phyloP scores from a whole-genome alignment of 2,329 filamentous ascomycete genomes.

The Colletotrichum sp. region DNA sequence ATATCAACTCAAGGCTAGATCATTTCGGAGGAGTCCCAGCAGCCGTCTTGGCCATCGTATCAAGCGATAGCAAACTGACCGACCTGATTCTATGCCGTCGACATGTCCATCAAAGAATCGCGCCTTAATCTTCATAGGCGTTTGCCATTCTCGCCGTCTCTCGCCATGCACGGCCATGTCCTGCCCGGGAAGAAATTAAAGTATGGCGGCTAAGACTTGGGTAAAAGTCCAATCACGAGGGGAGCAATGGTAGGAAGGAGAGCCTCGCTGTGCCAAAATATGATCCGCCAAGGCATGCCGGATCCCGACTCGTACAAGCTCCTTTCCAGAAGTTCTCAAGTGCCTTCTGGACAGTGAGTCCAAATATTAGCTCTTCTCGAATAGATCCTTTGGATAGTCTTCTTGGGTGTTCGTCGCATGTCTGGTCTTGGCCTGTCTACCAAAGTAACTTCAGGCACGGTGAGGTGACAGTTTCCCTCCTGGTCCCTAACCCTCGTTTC shows the following conservation, averaged over 20 bases:
- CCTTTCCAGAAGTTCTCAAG: background rate
- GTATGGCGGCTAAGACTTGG: background rate
- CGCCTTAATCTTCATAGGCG: background rate
- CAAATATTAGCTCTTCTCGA: background rate
- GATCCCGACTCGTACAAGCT: background rate
- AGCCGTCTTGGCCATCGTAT: background rate
- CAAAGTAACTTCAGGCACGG: background rate
- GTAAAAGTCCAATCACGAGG: background rate
- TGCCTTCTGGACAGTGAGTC: background rate
- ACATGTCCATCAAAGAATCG: background rate
- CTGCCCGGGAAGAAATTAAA: background rate
- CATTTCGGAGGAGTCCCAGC: background rate
- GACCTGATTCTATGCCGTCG: background rate
- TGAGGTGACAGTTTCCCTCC: background rate
- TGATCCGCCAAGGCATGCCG: background rate
- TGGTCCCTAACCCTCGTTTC: background rate
- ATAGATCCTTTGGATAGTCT: background rate
- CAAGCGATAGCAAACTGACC: background rate
- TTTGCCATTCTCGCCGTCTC: background rate
- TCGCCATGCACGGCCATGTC: background rate
- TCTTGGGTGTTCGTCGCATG: constrained; percentile 2
- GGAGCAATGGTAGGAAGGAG: background rate
- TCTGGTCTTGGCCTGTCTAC: background rate
- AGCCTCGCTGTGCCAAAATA: background rate
- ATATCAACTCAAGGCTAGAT: background rate